These are phyloP conservation scores for Chenopodium quinoa DNA, from an alignment of 148 eudicot genomes.

Conservation along the genomic window DNA sequence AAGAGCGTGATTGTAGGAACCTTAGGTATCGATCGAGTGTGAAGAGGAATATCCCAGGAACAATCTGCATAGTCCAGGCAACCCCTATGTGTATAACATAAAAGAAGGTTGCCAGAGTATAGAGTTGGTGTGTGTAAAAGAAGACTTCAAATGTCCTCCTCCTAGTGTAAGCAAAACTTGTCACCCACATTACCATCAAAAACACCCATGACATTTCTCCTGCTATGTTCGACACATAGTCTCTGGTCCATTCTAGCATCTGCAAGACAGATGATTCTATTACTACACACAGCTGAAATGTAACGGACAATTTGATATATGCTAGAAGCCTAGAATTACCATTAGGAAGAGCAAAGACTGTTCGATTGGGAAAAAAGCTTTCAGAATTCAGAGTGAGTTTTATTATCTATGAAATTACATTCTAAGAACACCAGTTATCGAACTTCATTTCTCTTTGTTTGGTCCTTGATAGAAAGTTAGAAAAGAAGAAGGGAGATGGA, in stretches of 20 bases:
- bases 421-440: no score
- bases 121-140: constrained; percentile 63
- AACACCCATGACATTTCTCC: constrained; percentile 43
- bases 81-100: constrained; percentile 49
- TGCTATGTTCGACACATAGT: constrained; percentile 40
- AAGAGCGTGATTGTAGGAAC: constrained; percentile 48
- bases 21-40: constrained; percentile 54
- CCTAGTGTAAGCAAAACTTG: constrained; percentile 48
- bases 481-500: no score
- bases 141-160: constrained; percentile 53
- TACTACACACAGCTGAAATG: not conserved
- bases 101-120: constrained; percentile 47
- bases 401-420: no score
- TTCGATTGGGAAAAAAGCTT: no score
- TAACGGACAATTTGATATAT: not conserved
- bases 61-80: constrained; percentile 43
- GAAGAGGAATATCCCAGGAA: constrained; percentile 61
- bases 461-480: no score
- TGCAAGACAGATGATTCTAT: constrained; percentile 15
- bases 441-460: no score
- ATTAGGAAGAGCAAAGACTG: not conserved
- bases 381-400: no score
- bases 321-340: not conserved
- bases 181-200: constrained; percentile 45
- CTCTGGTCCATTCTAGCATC: constrained; percentile 40